Evolutionary conservation across 768 basidiomycete genomes (phyloP).

Genomic region (Terana coerulea): DNA sequence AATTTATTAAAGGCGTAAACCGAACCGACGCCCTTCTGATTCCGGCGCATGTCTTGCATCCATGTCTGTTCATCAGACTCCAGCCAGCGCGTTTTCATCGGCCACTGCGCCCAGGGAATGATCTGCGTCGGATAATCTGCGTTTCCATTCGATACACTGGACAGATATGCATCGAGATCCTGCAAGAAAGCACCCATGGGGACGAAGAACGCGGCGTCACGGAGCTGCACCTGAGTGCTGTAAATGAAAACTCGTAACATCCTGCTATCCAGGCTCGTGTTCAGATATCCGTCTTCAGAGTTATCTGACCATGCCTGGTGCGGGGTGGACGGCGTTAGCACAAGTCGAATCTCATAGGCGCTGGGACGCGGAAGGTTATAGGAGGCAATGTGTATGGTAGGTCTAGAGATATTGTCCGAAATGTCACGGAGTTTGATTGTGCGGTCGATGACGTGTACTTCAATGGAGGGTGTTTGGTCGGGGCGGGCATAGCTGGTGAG

Average conservation of each 20-base stretch:
- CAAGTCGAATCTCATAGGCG: not conserved
- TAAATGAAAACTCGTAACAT: slow-evolving; percentile 1
- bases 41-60: not conserved
- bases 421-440: not conserved
- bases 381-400: not conserved
- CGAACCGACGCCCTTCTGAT: not conserved
- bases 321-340: not conserved
- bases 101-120: not conserved
- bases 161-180: not conserved
- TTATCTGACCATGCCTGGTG: not conserved
- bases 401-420: not conserved
- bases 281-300: not conserved
- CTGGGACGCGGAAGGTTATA: not conserved
- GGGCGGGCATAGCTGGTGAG: not conserved
- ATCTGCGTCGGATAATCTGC: not conserved
- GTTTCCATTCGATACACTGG: not conserved
- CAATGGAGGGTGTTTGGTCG: not conserved
- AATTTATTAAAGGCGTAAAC: not conserved
- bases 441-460: not conserved
- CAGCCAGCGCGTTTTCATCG: not conserved
- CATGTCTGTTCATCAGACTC: not conserved
- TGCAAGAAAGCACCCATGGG: not conserved
- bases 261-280: not conserved
- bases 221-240: not conserved
- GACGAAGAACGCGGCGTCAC: slow-evolving; percentile 1